phyloP scores from a whole-genome alignment of 2,329 filamentous ascomycete genomes.

The Didymella exigua region DNA sequence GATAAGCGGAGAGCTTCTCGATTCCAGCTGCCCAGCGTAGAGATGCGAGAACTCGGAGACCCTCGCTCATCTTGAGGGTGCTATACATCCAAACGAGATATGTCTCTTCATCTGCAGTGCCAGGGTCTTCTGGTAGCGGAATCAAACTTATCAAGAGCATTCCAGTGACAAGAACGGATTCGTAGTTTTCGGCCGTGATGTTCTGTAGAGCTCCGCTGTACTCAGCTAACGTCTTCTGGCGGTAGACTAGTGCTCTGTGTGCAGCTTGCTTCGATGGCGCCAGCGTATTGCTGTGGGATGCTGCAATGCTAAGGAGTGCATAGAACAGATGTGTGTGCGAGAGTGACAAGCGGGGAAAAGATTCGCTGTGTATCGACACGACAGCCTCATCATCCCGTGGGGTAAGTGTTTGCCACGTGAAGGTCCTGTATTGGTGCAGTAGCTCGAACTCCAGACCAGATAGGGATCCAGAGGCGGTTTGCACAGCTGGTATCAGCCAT shows the following conservation, averaged over 20 bases:
- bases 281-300: constrained; percentile 27
- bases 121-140: constrained; percentile 18
- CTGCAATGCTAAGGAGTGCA: constrained; percentile 36
- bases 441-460: constrained; percentile 26
- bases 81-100: constrained; percentile 33
- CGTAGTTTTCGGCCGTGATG: constrained; percentile 42
- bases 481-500: constrained; percentile 27
- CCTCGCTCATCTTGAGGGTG: constrained; percentile 39
- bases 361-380: constrained; percentile 29
- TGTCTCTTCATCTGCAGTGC: constrained; percentile 11
- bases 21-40: constrained; percentile 41
- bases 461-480: constrained; percentile 30
- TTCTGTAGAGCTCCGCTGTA: constrained; percentile 36
- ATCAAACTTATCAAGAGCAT: constrained; percentile 33
- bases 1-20: constrained; percentile 39
- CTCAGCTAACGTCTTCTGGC: constrained; percentile 33
- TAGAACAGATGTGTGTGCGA: constrained; percentile 33
- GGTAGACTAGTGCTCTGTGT: constrained; percentile 29
- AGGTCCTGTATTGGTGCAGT: constrained; percentile 35
- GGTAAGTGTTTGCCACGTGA: constrained; percentile 33
- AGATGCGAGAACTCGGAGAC: constrained; percentile 36
- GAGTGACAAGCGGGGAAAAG: constrained; percentile 30
- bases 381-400: constrained; percentile 25
- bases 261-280: constrained; percentile 20
- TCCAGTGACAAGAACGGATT: constrained; percentile 36